Evolutionary conservation across 371 early-diverging fungal species (phyloP).

Genomic region (Blastocladiella emersonii): DNA sequence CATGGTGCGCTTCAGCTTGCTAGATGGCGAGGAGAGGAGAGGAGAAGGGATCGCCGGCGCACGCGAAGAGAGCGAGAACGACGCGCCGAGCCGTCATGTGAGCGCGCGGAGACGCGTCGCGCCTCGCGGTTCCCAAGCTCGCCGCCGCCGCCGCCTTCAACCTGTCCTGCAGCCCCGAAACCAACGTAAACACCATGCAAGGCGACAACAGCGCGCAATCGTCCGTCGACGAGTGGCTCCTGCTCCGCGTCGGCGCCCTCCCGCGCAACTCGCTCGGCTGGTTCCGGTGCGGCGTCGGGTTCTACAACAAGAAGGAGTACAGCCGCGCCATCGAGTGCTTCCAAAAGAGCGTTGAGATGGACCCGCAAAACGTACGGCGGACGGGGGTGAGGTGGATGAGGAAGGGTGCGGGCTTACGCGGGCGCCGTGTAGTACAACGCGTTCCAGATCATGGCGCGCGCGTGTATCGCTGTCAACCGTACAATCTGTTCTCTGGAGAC

Average conservation of each 20-base stretch:
- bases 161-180: too few relatives aligned
- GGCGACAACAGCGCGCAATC: slow-evolving; percentile 3
- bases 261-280: slow-evolving; percentile 39
- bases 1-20: too few relatives aligned
- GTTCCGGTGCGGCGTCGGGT: slow-evolving; percentile 39
- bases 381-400: not conserved
- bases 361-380: slow-evolving; percentile 28
- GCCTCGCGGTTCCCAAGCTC: too few relatives aligned
- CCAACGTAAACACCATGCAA: not conserved
- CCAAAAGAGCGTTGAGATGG: slow-evolving; percentile 30
- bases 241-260: slow-evolving; percentile 29
- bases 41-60: too few relatives aligned
- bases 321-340: slow-evolving; percentile 35
- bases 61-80: too few relatives aligned
- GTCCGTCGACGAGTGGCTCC: slow-evolving; percentile 30
- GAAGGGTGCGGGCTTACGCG: not conserved
- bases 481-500: not conserved
- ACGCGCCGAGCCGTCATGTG: too few relatives aligned
- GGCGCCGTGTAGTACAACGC: slow-evolving; percentile 29
- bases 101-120: too few relatives aligned
- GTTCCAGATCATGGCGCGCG: slow-evolving; percentile 37
- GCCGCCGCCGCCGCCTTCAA: too few relatives aligned
- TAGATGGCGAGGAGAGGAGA: too few relatives aligned
- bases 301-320: slow-evolving; percentile 41
- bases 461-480: slow-evolving; percentile 39